Percentiles rank a stretch among this genome's conserved stretches.
Evolutionary conservation across 2,329 filamentous ascomycete species (phyloP).

Genomic region (Triangularia setosa): DNA sequence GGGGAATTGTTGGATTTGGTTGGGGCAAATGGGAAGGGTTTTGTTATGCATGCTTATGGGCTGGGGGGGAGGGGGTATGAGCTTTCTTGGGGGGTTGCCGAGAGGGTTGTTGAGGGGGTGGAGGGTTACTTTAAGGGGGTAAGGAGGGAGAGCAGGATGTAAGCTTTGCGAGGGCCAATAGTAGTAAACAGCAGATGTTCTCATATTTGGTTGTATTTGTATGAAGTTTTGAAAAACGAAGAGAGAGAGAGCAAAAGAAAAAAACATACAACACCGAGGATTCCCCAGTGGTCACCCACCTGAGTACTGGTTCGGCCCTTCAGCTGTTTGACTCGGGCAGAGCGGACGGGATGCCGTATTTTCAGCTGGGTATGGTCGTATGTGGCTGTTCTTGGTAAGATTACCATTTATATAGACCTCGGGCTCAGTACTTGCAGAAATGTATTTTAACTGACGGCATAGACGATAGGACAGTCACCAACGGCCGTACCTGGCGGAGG

Average conservation of each 20-base stretch:
- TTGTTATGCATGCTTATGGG: conserved; percentile 47
- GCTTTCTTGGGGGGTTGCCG: conserved; percentile 46
- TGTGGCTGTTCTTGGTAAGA: background rate
- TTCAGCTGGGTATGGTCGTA: background rate
- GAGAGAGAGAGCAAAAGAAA: background rate
- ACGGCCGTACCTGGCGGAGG: no score
- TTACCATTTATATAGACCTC: no score
- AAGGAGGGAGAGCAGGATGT: background rate
- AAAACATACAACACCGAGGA: background rate
- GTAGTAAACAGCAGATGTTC: background rate
- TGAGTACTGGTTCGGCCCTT: background rate
- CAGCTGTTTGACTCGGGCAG: background rate
- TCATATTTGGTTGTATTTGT: no score
- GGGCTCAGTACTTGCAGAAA: no score
- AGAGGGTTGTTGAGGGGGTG: conserved; percentile 38
- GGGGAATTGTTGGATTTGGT: conserved; percentile 33
- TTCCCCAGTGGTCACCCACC: background rate
- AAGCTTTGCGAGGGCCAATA: background rate
- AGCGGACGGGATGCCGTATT: background rate
- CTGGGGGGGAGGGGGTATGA: conserved; percentile 48
- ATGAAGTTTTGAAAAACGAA: background rate
- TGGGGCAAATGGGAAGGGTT: conserved; percentile 11
- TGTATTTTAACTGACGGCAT: no score
- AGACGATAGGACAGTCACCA: no score
- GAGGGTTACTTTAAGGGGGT: conserved; percentile 19